Conservation (phyloP, 805 yeast genomes). For the Debaryomyces maramus region DNA sequence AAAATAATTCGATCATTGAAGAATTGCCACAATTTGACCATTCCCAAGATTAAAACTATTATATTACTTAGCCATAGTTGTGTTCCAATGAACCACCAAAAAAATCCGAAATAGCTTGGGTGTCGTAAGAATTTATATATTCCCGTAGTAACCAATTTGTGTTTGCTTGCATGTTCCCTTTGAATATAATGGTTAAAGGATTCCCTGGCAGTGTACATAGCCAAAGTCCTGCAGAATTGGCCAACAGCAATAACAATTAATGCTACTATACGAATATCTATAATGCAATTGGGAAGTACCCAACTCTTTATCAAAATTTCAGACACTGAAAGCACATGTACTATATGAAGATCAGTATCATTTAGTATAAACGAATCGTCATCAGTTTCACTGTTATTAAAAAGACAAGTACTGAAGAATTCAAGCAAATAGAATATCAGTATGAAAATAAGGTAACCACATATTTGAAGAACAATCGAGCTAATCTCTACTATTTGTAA, state of each 20-base stretch:
- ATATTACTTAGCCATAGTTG: conserved; percentile 73
- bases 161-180: conserved; percentile 50
- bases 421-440: conserved; percentile 78
- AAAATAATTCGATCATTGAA: conserved; percentile 63
- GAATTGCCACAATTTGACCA: conserved; percentile 61
- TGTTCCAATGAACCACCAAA: conserved; percentile 89
- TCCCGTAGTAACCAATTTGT: conserved; percentile 71
- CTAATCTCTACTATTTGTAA: background rate
- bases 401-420: conserved; percentile 75
- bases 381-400: conserved; percentile 64
- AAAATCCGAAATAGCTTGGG: conserved; percentile 90
- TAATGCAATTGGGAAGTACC: background rate
- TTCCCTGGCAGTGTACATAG: conserved; percentile 86
- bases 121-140: conserved; percentile 70
- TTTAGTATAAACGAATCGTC: conserved; percentile 51
- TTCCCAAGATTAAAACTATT: conserved; percentile 54
- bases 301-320: conserved; percentile 11
- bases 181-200: conserved; percentile 85
- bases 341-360: conserved; percentile 31
- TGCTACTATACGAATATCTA: conserved; percentile 40
- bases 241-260: conserved; percentile 51
- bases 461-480: conserved; percentile 2
- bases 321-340: conserved; percentile 18
- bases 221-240: conserved; percentile 65
- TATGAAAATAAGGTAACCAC: conserved; percentile 51